phyloP scores from a whole-genome alignment of 2,329 filamentous ascomycete genomes.

The Hypoxylon sp. region DNA sequence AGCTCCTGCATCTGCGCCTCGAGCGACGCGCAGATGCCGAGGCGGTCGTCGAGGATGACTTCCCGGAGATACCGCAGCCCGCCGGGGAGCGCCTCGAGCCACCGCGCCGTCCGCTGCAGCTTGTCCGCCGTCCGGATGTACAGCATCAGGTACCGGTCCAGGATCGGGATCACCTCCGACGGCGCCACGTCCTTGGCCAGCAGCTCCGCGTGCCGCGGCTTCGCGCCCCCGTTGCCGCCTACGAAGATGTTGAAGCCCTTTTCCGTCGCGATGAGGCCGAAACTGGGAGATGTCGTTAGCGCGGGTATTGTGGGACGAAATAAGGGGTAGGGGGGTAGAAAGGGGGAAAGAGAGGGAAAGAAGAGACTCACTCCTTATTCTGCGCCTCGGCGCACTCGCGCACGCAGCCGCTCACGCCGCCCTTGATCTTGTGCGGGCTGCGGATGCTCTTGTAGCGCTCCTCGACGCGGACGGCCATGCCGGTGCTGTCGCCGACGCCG shows the following conservation, averaged over 20 bases:
- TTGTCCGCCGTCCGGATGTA: slow-evolving; percentile 94
- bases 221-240: slow-evolving; percentile 87
- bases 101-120: slow-evolving; percentile 85
- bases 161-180: slow-evolving; percentile 80
- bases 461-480: slow-evolving; percentile 86
- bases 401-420: slow-evolving; percentile 89
- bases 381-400: slow-evolving; percentile 92
- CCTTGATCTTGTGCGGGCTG: slow-evolving; percentile 90
- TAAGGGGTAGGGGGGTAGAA: background rate
- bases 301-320: background rate
- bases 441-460: slow-evolving; percentile 92
- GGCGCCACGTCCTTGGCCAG: slow-evolving; percentile 87
- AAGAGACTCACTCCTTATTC: slow-evolving; percentile 76
- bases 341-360: background rate
- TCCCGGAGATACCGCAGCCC: slow-evolving; percentile 84
- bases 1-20: slow-evolving; percentile 89
- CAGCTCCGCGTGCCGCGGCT: slow-evolving; percentile 81
- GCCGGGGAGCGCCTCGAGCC: slow-evolving; percentile 84
- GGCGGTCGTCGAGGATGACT: slow-evolving; percentile 83
- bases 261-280: slow-evolving; percentile 89
- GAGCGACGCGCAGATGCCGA: slow-evolving; percentile 83
- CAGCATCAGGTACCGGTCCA: slow-evolving; percentile 91
- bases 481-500: slow-evolving; percentile 88
- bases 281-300: slow-evolving; percentile 57
- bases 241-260: slow-evolving; percentile 96